phyloP scores from a whole-genome alignment of 352 stramenopile species.

The Phytophthora pseudosyringae region DNA sequence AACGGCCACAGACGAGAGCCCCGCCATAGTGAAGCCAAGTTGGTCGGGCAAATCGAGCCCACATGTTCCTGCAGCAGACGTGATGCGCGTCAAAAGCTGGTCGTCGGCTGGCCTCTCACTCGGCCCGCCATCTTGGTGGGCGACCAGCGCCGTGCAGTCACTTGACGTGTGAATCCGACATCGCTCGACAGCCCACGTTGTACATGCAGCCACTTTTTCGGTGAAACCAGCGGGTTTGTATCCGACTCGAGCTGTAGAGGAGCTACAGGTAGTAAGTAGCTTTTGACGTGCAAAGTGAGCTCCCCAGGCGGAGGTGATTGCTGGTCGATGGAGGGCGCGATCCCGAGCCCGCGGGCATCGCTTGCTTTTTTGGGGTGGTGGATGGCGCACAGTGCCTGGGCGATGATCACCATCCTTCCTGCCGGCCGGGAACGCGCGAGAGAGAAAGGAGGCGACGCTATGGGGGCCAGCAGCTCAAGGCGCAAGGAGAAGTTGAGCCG shows the following conservation, averaged over 20 bases:
- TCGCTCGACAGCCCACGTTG: not conserved
- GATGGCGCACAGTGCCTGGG: constrained; percentile 11
- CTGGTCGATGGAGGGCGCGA: not conserved
- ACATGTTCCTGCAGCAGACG: constrained; percentile 25
- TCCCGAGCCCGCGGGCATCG: not conserved
- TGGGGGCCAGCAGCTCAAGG: too few species aligned
- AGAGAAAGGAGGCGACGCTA: constrained; percentile 10
- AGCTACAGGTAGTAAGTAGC: not conserved
- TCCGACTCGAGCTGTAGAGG: constrained; percentile 2
- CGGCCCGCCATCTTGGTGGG: too few species aligned
- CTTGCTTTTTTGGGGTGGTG: not conserved
- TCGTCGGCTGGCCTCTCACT: not conserved
- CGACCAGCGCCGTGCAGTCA: not conserved
- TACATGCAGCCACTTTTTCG: too few species aligned
- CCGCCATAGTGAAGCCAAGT: constrained; percentile 5
- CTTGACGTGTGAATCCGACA: not conserved
- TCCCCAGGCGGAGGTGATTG: not conserved
- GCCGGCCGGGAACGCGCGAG: not conserved
- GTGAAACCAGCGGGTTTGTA: constrained; percentile 11
- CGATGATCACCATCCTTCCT: constrained; percentile 23
- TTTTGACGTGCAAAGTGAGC: too few species aligned
- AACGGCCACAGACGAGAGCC: constrained; percentile 1
- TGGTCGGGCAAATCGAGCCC: constrained; percentile 17
- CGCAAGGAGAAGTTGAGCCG: too few species aligned
- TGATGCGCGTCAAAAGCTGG: not conserved